Percentiles rank a stretch among this genome's conserved stretches.
Evolutionary conservation across 441 rosid species (phyloP).

Genomic region (Sinapis alba): DNA sequence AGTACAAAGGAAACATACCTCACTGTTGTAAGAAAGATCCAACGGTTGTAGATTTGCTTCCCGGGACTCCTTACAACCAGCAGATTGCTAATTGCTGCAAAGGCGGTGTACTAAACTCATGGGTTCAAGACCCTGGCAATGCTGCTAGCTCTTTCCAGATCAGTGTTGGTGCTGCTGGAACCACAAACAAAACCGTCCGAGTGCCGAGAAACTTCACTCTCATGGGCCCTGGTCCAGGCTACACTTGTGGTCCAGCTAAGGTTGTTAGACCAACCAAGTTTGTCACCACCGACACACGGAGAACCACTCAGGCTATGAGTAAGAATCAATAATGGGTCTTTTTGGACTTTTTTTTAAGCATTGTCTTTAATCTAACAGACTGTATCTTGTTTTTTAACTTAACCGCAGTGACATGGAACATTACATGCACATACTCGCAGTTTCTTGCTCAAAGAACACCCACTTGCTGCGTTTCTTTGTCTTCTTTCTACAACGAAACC

Average conservation of each 20-base stretch:
- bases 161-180: constrained; percentile 75
- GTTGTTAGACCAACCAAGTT: constrained; percentile 58
- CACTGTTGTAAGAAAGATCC: constrained; percentile 73
- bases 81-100: constrained; percentile 69
- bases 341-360: neutral
- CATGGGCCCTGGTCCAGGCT: constrained; percentile 71
- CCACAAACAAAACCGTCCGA: constrained; percentile 66
- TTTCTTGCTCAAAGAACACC: constrained; percentile 73
- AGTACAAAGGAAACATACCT: constrained; percentile 57
- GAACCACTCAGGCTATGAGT: constrained; percentile 76
- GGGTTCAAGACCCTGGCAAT: constrained; percentile 57
- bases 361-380: constrained; percentile 7
- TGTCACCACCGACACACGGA: constrained; percentile 50
- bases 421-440: constrained; percentile 77
- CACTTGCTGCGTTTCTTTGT: constrained; percentile 64
- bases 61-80: constrained; percentile 62
- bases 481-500: constrained; percentile 57
- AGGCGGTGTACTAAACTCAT: constrained; percentile 61
- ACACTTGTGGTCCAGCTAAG: constrained; percentile 80
- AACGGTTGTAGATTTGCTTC: constrained; percentile 59
- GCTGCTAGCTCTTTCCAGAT: constrained; percentile 69
- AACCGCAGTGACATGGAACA: constrained; percentile 72
- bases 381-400: neutral
- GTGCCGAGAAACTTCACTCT: constrained; percentile 71
- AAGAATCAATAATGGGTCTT: constrained; percentile 18